Percentiles rank a stretch among this genome's conserved stretches.
Evolutionary conservation across 139 green algal genomes (phyloP).

Genomic region (Ostreobium quekettii): DNA sequence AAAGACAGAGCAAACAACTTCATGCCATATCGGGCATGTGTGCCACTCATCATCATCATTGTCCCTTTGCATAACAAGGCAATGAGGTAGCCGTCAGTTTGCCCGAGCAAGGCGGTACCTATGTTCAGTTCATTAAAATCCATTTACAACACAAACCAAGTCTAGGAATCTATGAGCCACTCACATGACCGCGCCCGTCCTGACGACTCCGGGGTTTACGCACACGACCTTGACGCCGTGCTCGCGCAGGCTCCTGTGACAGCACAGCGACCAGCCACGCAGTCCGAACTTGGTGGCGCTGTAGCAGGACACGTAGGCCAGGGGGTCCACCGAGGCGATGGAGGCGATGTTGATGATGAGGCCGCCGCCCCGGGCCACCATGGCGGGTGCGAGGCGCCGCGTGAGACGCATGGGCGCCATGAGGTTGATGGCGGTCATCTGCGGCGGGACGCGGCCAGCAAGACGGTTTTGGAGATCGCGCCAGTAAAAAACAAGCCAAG

Average conservation of each 20-base stretch:
- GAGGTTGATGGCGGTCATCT: conserved; percentile 26
- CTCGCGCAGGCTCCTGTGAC: not conserved
- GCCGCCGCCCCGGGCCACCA: conserved; percentile 9
- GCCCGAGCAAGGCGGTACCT: too few relatives aligned
- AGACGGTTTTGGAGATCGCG: too few relatives aligned
- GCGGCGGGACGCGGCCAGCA: not conserved
- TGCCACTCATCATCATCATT: too few relatives aligned
- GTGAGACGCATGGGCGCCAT: conserved; percentile 17
- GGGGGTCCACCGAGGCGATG: conserved; percentile 16
- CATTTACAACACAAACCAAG: too few relatives aligned
- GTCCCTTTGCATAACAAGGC: too few relatives aligned
- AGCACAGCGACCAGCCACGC: conserved; percentile 15
- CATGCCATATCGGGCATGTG: too few relatives aligned
- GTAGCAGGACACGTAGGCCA: conserved; percentile 12
- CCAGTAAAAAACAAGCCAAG: too few relatives aligned
- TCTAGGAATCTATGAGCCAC: too few relatives aligned
- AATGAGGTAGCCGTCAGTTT: too few relatives aligned
- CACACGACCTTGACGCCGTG: conserved; percentile 3
- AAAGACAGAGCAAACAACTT: too few relatives aligned
- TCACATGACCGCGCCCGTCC: not conserved
- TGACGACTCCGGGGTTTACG: not conserved
- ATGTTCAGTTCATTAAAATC: too few relatives aligned
- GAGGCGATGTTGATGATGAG: conserved; percentile 31
- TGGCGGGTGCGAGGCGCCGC: conserved; percentile 1
- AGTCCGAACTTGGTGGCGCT: conserved; percentile 23